A percentile compares a stretch with the other conserved stretches of the same genome.
phyloP scores from a whole-genome alignment of 441 rosid genomes.

The Mallotus repandus region DNA sequence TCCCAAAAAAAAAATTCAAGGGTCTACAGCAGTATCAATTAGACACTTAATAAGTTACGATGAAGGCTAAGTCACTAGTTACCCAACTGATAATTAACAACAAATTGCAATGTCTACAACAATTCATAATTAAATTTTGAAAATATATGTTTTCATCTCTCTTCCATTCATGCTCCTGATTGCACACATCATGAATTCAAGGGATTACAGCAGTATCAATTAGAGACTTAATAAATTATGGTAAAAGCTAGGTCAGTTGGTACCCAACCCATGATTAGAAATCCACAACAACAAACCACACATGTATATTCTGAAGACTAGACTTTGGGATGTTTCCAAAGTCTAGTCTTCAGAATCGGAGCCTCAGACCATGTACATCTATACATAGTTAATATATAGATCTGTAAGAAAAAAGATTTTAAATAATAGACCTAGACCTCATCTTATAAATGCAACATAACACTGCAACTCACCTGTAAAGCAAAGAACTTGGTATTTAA shows the following conservation, averaged over 20 bases:
- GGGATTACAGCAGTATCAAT: neutral
- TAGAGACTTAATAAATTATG: neutral
- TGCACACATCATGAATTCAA: no score
- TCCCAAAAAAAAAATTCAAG: no score
- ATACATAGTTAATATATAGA: neutral
- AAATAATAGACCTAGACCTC: no score
- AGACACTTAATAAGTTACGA: neutral
- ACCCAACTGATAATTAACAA: neutral
- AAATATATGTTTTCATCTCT: no score
- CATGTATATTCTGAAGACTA: neutral
- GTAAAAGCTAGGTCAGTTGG: neutral
- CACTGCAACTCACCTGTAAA: conserved; percentile 67
- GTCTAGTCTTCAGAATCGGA: neutral
- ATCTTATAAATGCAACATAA: neutral
- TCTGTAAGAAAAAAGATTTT: neutral
- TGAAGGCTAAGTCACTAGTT: neutral
- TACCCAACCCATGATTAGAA: neutral
- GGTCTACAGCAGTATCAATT: neutral
- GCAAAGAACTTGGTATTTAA: conserved; percentile 97
- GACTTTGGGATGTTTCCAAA: neutral
- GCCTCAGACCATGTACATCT: neutral
- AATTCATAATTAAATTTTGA: no score
- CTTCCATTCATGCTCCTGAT: no score
- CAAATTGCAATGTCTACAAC: no score
- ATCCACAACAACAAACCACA: neutral